Conservation (phyloP, 306 rosid species). For the Pyrus betulifolia region DNA sequence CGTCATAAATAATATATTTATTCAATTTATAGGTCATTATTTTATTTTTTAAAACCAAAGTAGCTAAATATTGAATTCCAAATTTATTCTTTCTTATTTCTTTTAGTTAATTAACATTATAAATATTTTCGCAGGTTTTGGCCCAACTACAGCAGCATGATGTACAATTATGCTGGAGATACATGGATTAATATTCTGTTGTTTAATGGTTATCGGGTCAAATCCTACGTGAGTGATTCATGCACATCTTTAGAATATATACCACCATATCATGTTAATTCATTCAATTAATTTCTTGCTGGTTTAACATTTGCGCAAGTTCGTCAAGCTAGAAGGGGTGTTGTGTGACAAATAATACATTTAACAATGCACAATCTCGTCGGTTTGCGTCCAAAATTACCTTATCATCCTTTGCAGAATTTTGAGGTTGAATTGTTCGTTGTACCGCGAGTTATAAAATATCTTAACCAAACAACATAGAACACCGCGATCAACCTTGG, state of each 20-base stretch:
- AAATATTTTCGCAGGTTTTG: too few relatives aligned
- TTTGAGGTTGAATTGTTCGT: too few relatives aligned
- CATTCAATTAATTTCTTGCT: background rate
- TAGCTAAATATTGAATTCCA: background rate
- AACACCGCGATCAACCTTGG: too few relatives aligned
- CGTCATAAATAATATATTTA: too few relatives aligned
- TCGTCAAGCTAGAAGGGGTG: background rate
- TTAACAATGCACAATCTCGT: background rate
- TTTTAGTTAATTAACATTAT: too few relatives aligned
- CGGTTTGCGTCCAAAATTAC: background rate
- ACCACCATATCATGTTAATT: background rate
- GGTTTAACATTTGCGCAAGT: background rate
- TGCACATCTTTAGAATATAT: background rate
- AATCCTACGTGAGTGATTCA: constrained; percentile 11
- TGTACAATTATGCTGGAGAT: too few relatives aligned
- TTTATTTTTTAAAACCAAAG: too few relatives aligned
- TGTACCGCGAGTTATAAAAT: too few relatives aligned
- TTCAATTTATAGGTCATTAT: too few relatives aligned
- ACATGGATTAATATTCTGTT: background rate
- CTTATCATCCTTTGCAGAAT: background rate
- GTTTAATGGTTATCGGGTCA: constrained; percentile 7
- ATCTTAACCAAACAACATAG: too few relatives aligned
- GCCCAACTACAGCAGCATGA: too few relatives aligned
- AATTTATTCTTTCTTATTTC: too few relatives aligned
- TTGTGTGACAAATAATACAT: background rate